Base-by-base conservation (phyloP, 495 filamentous ascomycete genomes). In the Penicillium alfredii region DNA sequence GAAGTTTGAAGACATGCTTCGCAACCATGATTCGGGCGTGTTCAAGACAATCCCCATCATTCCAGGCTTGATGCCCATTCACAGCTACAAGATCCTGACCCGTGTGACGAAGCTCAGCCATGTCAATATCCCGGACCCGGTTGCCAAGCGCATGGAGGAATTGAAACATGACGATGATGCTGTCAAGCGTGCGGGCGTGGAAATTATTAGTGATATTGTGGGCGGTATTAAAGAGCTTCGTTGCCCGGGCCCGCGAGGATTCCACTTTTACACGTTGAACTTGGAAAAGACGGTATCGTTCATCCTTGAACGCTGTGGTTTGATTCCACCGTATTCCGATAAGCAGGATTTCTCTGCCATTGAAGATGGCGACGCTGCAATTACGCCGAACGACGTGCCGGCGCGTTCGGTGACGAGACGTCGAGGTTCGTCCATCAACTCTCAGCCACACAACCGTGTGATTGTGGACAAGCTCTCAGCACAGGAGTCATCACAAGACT, bases 241-340 rank as follows among this genome's bases (percentile, higher is more conserved):
- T 32, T 65, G 60, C 9, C 66, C 72, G 3, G 68, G 71, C 2
- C 78, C 75, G 8, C 72, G 77, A 37, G 92, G 92, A 9, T 96
- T 95, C 66, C 92, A 98, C 51, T 98, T 98, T 66, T 98, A 95
- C 49, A 97, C 93, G 0, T 66, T 98, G 20, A 98, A 98, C 59
- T 69, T 98, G 8, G 92, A 98, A 56, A 98, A 98, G 61, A 86
- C 86, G 2, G 87, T 98, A 3, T 82, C 89, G 0, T 94, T 95
- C 49, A 86, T 98, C 36, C 61, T 97, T 4, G 90, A 97, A 64
- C 66, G 82, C 27, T 85, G 80, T 28, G 68, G 84, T n/a, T 75
- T 98, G 14, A 92, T 97, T 36, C 82, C 83, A 8, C 61, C 70
- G 1, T 65, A 63, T 18, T 65, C 71, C 2, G 42, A 47, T 12